Evolutionary conservation across 2,329 filamentous ascomycete genomes (phyloP).

Genomic region (Zasmidium cellare): DNA sequence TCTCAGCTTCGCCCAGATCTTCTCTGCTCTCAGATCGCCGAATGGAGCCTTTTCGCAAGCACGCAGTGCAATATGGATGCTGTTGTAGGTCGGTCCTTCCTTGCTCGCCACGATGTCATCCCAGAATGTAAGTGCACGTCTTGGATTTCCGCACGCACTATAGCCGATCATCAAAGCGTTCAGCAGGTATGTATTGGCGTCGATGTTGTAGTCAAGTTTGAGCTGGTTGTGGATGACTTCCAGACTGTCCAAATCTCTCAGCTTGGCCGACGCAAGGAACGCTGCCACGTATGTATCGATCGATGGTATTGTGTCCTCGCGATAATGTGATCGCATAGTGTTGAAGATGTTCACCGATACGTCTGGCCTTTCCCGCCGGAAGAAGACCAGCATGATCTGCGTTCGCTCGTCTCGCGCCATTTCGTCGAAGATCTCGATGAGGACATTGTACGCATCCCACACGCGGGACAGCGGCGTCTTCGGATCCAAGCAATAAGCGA

Average conservation of each 20-base stretch:
- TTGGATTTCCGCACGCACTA: slow-evolving; percentile 64
- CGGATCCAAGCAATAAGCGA: slow-evolving; percentile 66
- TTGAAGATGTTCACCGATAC: slow-evolving; percentile 86
- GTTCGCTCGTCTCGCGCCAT: slow-evolving; percentile 66
- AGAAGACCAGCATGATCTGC: slow-evolving; percentile 79
- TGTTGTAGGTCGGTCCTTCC: slow-evolving; percentile 85
- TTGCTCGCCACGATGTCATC: slow-evolving; percentile 74
- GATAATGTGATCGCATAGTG: slow-evolving; percentile 82
- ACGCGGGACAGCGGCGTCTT: slow-evolving; percentile 62
- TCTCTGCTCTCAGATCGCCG: slow-evolving; percentile 47
- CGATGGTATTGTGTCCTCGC: slow-evolving; percentile 64
- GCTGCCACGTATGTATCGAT: slow-evolving; percentile 74
- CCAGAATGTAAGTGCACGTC: slow-evolving; percentile 77
- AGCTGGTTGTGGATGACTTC: slow-evolving; percentile 86
- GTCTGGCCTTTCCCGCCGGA: slow-evolving; percentile 73
- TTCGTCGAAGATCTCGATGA: slow-evolving; percentile 60
- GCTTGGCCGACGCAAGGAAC: slow-evolving; percentile 66
- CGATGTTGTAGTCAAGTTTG: slow-evolving; percentile 83
- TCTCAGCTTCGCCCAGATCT: slow-evolving; percentile 70
- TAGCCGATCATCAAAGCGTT: slow-evolving; percentile 90
- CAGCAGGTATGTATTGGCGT: slow-evolving; percentile 71
- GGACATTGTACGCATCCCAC: slow-evolving; percentile 63
- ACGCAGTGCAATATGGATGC: slow-evolving; percentile 77
- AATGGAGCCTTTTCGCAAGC: slow-evolving; percentile 65
- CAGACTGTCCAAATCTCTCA: slow-evolving; percentile 57